Base-by-base conservation (phyloP, 1,139 yeast genomes). In the Kodamaea sp. region DNA sequence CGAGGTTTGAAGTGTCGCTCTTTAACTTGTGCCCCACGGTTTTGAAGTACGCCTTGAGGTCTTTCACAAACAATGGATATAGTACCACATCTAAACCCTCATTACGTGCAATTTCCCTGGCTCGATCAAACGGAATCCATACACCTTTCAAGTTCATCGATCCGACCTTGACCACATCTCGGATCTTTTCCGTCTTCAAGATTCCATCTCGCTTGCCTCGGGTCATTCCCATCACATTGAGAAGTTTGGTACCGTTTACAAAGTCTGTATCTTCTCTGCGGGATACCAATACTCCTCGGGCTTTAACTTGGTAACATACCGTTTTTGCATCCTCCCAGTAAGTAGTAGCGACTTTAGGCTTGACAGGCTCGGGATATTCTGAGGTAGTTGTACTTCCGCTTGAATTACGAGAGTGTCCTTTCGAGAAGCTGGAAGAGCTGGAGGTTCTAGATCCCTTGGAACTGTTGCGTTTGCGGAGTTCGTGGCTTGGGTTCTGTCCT, bases 181-280 rank as follows among this genome's bases (percentile, higher is more conserved):
- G 59, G 4, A 53, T 50, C 41, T 62, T 66, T 42, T 76, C 81
- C 3, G 71, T 56, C 42, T 76, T 76, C 28, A 76, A 61, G 15
- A 76, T 72, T 7, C 81, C 80, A 46, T 76, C 81, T 34, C 81
- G 53, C 34, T 78, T 59, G 3, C 82, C 82, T 39, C 82, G 55
- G 3, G 80, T 70, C 76, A 76, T 74, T 25, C 76, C 76, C 2
- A 78, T 73, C 7, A 75, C 80, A 43, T 76, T 76, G 32, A 76
- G 58, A 14, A 76, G 59, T 44, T 76, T 76, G 7, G 82, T 76
- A 0, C 80, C 82, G 44, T 76, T 76, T 28, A 76, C 61, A 56
- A 63, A 76, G 45, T 73, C 62, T 15, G 66, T 70, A 48, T 76
- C 81, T 42, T 71, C 75, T 18, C 82, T 54, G 19, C 82, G 54